These are phyloP conservation scores for Xylariaceae sp. DNA, from an alignment of 2,329 filamentous ascomycete genomes.

Conservation along the genomic window DNA sequence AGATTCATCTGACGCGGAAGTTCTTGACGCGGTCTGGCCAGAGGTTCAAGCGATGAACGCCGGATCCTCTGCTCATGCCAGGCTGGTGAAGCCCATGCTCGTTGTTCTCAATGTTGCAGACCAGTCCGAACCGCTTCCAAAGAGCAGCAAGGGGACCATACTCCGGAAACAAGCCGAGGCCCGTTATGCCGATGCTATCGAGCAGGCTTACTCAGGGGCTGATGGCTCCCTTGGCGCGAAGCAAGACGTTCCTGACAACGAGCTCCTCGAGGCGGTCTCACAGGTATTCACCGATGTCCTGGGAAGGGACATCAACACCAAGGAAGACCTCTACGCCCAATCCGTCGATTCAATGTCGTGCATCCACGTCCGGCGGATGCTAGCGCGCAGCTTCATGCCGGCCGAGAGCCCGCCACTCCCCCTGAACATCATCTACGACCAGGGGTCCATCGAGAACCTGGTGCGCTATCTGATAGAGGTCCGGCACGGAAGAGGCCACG, in stretches of 20 bases:
- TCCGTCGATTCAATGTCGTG: constrained; percentile 54
- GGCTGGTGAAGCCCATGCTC: constrained; percentile 43
- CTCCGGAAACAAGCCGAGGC: constrained; percentile 44
- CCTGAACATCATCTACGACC: constrained; percentile 53
- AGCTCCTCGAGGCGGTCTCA: constrained; percentile 27
- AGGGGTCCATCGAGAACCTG: constrained; percentile 38
- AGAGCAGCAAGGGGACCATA: constrained; percentile 57
- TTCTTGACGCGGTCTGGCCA: constrained; percentile 35
- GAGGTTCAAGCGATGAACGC: constrained; percentile 39
- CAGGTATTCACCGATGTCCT: constrained; percentile 25
- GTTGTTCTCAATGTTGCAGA: constrained; percentile 31
- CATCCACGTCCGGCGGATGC: constrained; percentile 39
- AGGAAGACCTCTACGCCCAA: constrained; percentile 47
- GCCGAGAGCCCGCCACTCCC: constrained; percentile 28
- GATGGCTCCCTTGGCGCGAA: constrained; percentile 1
- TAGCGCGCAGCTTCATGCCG: constrained; percentile 19
- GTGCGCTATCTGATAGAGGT: constrained; percentile 14
- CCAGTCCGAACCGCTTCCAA: constrained; percentile 33
- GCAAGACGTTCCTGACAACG: constrained; percentile 22
- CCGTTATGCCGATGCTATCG: constrained; percentile 38
- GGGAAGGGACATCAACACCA: constrained; percentile 21
- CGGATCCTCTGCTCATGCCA: constrained; percentile 41
- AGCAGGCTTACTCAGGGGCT: constrained; percentile 32
- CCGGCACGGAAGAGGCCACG: constrained; percentile 1
- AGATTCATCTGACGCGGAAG: constrained; percentile 23